These are phyloP conservation scores for Bipolaris zeicola DNA, from an alignment of 2,329 filamentous ascomycete genomes.

Conservation along the genomic window DNA sequence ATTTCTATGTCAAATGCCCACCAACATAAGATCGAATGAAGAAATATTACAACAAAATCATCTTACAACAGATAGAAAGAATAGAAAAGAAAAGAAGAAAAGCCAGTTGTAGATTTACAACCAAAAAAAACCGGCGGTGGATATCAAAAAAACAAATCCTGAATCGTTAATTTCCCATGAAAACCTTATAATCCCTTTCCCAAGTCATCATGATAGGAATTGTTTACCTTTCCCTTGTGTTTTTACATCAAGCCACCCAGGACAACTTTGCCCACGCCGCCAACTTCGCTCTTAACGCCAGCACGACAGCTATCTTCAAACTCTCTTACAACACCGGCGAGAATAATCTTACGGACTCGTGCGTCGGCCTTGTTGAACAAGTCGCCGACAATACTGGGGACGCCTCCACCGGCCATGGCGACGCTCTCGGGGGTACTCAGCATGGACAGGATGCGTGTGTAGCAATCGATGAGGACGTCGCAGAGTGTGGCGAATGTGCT, in stretches of 20 bases:
- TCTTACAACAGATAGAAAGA: neutral
- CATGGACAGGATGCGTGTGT: constrained; percentile 76
- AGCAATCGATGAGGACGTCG: constrained; percentile 92
- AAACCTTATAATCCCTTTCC: neutral
- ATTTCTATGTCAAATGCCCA: neutral
- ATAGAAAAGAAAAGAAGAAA: neutral
- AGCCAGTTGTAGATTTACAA: neutral
- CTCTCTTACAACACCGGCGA: constrained; percentile 85
- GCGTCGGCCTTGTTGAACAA: constrained; percentile 89
- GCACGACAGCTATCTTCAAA: constrained; percentile 86
- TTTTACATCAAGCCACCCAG: constrained; percentile 77
- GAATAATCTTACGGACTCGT: constrained; percentile 83
- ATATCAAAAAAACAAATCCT: constrained; percentile 9
- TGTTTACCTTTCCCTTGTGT: neutral
- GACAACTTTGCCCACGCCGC: constrained; percentile 85
- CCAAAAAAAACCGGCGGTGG: neutral
- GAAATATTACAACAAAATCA: neutral
- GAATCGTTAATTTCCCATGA: neutral
- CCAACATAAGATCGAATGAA: neutral
- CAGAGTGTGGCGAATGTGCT: constrained; percentile 95
- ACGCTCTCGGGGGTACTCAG: constrained; percentile 69
- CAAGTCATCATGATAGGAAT: too few species aligned
- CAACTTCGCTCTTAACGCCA: constrained; percentile 79
- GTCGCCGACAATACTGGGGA: constrained; percentile 66
- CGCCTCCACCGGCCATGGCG: constrained; percentile 30